Evolutionary conservation across 2,329 filamentous ascomycete genomes (phyloP).

Genomic region (Verticillium isaacii): DNA sequence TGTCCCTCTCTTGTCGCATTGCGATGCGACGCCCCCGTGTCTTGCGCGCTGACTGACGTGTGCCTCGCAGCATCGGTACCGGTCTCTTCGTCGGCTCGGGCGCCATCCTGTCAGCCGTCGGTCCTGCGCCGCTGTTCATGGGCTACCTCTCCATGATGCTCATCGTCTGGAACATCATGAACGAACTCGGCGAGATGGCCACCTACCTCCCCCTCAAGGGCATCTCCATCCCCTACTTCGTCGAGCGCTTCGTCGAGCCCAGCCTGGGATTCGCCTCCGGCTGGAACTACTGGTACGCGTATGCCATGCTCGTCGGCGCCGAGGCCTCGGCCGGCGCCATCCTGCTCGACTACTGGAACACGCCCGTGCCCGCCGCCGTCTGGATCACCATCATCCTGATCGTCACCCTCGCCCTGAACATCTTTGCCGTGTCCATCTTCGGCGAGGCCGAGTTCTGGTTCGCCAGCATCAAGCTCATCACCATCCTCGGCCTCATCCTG

Average conservation of each 20-base stretch:
- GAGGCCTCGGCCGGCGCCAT: constrained; percentile 55
- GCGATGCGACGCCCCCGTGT: too few species aligned
- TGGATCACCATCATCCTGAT: constrained; percentile 56
- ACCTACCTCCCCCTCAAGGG: constrained; percentile 51
- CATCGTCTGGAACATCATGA: constrained; percentile 51
- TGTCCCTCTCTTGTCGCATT: too few species aligned
- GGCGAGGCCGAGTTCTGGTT: constrained; percentile 61
- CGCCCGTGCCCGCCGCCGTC: constrained; percentile 44
- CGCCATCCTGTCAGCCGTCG: constrained; percentile 47
- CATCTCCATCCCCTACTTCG: constrained; percentile 53
- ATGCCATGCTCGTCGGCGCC: constrained; percentile 52
- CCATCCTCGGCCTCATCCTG: constrained; percentile 53
- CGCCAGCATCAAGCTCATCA: constrained; percentile 55
- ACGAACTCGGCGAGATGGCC: constrained; percentile 49
- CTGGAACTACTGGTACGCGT: constrained; percentile 57
- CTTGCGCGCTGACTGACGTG: constrained; percentile 8
- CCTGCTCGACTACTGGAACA: constrained; percentile 57
- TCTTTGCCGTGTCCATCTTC: constrained; percentile 51
- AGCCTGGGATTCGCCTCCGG: constrained; percentile 52
- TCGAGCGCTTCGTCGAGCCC: constrained; percentile 49
- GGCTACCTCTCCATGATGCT: constrained; percentile 57
- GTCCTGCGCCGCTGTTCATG: constrained; percentile 65
- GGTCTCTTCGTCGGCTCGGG: constrained; percentile 61
- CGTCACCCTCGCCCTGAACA: constrained; percentile 50
- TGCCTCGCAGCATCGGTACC: constrained; percentile 46